Evolutionary conservation across 306 rosid genomes (phyloP).

Genomic region (Acmispon strigosus): DNA sequence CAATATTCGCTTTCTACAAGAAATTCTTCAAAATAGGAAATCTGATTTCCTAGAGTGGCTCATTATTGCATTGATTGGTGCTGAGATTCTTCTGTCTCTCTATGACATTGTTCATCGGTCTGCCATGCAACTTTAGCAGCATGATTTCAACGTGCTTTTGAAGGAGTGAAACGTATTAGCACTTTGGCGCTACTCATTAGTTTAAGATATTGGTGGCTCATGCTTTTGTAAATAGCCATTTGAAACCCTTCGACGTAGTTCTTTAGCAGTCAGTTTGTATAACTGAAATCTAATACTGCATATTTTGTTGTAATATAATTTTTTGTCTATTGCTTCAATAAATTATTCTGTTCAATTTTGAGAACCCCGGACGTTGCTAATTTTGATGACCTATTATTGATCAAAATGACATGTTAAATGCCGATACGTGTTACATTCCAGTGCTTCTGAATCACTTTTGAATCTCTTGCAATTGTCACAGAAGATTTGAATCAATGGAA

Average conservation of each 20-base stretch:
- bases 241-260: not conserved
- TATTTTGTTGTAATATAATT: not conserved
- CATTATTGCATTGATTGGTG: constrained; percentile 89
- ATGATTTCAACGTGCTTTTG: not conserved
- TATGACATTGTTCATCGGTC: constrained; percentile 83
- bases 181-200: not conserved
- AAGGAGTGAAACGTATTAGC: not conserved
- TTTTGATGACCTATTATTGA: not conserved
- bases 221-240: constrained; percentile 21
- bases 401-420: not conserved
- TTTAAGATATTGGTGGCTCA: not conserved
- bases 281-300: not conserved
- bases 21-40: constrained; percentile 92
- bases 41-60: constrained; percentile 97
- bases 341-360: constrained; percentile 2
- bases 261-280: not conserved
- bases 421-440: not conserved
- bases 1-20: constrained; percentile 94
- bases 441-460: no score
- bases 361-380: not conserved
- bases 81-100: constrained; percentile 79
- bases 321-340: not conserved
- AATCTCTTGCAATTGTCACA: no score
- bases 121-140: constrained; percentile 45
- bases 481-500: no score